Evolutionary conservation across 139 green algal species (phyloP).

Genomic region (Micractinium sp.): DNA sequence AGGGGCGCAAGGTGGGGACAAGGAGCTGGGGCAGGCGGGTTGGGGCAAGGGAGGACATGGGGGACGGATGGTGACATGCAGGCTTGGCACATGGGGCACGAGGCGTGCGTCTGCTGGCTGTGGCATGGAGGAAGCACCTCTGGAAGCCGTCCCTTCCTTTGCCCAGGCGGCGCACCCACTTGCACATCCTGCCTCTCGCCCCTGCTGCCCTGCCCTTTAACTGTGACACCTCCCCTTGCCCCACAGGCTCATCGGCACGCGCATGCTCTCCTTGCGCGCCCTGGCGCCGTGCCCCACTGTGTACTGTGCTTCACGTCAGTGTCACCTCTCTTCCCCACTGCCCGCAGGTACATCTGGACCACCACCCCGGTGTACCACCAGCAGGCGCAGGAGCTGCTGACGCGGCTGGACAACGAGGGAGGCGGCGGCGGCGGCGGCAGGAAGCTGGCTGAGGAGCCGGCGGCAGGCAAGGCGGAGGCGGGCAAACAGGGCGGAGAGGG

Average conservation of each 20-base stretch:
- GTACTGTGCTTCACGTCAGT: no score
- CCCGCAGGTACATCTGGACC: neutral
- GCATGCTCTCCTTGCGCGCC: neutral
- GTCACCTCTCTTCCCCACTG: neutral
- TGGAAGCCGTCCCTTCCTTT: neutral
- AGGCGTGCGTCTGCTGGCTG: no score
- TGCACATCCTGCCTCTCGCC: neutral
- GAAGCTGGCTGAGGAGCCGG: neutral
- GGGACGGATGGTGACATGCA: no score
- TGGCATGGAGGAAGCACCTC: no score
- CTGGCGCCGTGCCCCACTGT: no score
- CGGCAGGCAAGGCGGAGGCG: neutral
- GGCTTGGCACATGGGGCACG: no score
- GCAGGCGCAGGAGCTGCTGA: neutral
- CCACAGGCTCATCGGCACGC: neutral
- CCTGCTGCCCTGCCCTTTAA: neutral
- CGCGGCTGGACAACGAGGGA: neutral
- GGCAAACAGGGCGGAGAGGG: neutral
- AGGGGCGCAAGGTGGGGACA: no score
- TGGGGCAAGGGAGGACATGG: no score
- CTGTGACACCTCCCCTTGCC: neutral
- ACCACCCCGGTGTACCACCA: neutral
- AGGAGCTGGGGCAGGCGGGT: no score
- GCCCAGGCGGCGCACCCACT: neutral
- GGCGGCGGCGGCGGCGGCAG: neutral